These are phyloP conservation scores for Colletotrichum tanaceti DNA, from an alignment of 2,329 filamentous ascomycete species.

Conservation along the genomic window DNA sequence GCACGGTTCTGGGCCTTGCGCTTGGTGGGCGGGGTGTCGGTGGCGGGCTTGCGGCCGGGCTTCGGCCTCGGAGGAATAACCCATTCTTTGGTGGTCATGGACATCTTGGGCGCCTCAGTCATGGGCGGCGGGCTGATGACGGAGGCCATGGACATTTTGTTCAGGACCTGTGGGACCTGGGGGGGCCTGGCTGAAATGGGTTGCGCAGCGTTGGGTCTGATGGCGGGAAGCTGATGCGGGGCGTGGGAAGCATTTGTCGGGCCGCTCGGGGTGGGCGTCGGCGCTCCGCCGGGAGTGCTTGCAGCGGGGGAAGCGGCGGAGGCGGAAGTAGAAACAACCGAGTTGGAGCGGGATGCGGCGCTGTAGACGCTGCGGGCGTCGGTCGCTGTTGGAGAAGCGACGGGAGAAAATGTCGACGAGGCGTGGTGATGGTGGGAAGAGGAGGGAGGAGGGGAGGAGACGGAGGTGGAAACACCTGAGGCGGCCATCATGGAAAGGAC, in stretches of 20 bases:
- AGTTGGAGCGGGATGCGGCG: slow-evolving; percentile 32
- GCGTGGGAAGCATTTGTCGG: slow-evolving; percentile 40
- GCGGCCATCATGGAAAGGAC: slow-evolving; percentile 40
- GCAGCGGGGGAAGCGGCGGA: slow-evolving; percentile 32
- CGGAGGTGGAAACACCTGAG: slow-evolving; percentile 34
- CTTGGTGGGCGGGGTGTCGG: slow-evolving; percentile 91
- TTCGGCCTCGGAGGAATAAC: slow-evolving; percentile 85
- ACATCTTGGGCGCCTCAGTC: slow-evolving; percentile 59
- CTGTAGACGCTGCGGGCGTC: slow-evolving; percentile 28
- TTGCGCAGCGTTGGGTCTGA: slow-evolving; percentile 43
- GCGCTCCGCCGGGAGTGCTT: slow-evolving; percentile 27
- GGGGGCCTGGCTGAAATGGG: slow-evolving; percentile 46
- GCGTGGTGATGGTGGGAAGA: slow-evolving; percentile 21
- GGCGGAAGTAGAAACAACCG: slow-evolving; percentile 34
- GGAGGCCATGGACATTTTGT: slow-evolving; percentile 62
- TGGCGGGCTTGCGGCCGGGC: slow-evolving; percentile 93
- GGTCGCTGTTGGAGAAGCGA: slow-evolving; percentile 24
- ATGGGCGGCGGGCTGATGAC: slow-evolving; percentile 56
- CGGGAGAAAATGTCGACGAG: slow-evolving; percentile 28
- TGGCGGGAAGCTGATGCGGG: slow-evolving; percentile 36
- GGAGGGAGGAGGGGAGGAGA: slow-evolving; percentile 29
- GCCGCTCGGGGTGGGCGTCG: slow-evolving; percentile 30
- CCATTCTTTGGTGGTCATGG: slow-evolving; percentile 86
- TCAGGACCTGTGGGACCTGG: slow-evolving; percentile 48
- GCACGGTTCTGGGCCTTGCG: slow-evolving; percentile 94